A percentile compares a stretch with the other conserved stretches of the same genome.
These are phyloP conservation scores for Cicer bijugum DNA, from an alignment of 306 rosid genomes.

Conservation along the genomic window DNA sequence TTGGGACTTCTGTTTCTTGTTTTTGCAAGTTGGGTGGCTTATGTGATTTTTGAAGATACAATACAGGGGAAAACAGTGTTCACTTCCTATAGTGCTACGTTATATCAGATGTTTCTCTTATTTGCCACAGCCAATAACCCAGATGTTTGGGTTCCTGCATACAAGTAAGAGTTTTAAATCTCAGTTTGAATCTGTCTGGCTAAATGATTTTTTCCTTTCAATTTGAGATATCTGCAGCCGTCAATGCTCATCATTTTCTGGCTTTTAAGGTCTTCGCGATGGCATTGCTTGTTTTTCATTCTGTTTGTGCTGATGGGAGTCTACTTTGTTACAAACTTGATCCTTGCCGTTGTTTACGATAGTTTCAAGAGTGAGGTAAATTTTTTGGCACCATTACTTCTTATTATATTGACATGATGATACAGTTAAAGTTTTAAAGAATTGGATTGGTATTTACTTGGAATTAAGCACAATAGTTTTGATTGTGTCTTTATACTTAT, in stretches of 20 bases:
- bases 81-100: constrained; percentile 79
- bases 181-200: constrained; percentile 32
- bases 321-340: constrained; percentile 89
- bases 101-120: constrained; percentile 83
- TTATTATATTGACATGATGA: not conserved
- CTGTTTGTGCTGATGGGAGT: constrained; percentile 93
- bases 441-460: constrained; percentile 21
- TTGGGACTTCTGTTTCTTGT: constrained; percentile 84
- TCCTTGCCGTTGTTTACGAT: constrained; percentile 95
- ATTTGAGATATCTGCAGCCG: constrained; percentile 24
- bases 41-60: constrained; percentile 95
- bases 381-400: constrained; percentile 31
- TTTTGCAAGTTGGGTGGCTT: constrained; percentile 93
- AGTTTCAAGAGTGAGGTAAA: constrained; percentile 93
- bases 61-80: constrained; percentile 73
- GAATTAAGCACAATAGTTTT: constrained; percentile 23
- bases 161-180: constrained; percentile 72
- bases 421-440: constrained; percentile 22
- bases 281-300: constrained; percentile 79
- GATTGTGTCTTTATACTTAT: constrained; percentile 30
- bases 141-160: constrained; percentile 99
- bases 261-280: constrained; percentile 82
- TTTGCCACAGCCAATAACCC: constrained; percentile 96
- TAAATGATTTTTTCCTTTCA: constrained; percentile 40
- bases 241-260: constrained; percentile 44